Conservation (phyloP, 2,329 filamentous ascomycete species). For the Tolypocladium amazonense region DNA sequence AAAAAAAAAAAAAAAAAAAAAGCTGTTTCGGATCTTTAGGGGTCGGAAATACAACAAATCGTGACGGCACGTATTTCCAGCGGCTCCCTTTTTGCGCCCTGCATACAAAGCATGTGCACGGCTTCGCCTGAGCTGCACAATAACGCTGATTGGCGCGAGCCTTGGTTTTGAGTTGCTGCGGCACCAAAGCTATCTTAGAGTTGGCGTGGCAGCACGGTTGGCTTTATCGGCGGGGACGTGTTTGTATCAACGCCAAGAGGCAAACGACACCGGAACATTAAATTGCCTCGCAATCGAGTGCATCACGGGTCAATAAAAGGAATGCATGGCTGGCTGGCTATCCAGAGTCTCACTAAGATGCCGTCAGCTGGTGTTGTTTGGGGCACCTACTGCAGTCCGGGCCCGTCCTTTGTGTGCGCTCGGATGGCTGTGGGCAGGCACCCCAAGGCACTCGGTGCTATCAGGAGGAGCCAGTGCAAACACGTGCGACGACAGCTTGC, state of each 20-base stretch:
- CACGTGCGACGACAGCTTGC: background rate
- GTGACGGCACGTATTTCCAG: background rate
- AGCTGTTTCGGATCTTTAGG: background rate
- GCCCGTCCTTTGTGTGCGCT: too few species aligned
- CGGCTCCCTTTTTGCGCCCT: background rate
- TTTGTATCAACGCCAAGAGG: background rate
- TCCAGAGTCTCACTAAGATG: background rate
- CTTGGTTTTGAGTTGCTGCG: background rate
- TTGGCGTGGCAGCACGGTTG: background rate
- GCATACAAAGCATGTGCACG: background rate
- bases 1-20: too few species aligned
- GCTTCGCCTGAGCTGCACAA: background rate
- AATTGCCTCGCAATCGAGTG: background rate
- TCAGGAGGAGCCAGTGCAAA: too few species aligned
- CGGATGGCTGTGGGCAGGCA: too few species aligned
- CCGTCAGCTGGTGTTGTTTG: background rate
- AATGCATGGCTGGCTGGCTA: background rate
- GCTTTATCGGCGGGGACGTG: background rate
- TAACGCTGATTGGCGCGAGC: background rate
- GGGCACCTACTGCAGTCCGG: background rate
- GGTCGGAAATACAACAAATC: background rate
- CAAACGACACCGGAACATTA: too few species aligned
- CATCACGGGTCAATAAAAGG: background rate
- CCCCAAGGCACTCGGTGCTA: too few species aligned
- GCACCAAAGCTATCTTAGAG: background rate